phyloP scores from a whole-genome alignment of 1,284 basidiomycete species.

The Ceratobasidium sp. region DNA sequence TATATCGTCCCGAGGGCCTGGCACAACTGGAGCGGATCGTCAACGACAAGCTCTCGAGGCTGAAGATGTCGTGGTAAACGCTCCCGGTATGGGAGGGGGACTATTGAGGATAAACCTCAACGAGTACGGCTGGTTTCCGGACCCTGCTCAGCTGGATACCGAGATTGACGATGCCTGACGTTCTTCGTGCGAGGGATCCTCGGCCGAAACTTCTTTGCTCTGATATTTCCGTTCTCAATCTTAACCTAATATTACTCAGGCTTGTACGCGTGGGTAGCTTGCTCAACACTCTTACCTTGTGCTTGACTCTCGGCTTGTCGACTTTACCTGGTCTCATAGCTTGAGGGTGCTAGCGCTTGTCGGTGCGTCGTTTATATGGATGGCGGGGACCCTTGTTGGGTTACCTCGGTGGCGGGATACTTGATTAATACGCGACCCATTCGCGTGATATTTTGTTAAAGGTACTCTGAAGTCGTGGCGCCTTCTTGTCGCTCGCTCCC shows the following conservation, averaged over 20 bases:
- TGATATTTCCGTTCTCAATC: neutral
- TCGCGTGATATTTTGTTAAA: neutral
- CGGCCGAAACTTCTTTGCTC: neutral
- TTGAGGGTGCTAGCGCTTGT: neutral
- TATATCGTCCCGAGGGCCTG: slow-evolving; percentile 86
- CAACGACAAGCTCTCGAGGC: slow-evolving; percentile 75
- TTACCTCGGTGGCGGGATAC: neutral
- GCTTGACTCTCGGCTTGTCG: slow-evolving; percentile 17
- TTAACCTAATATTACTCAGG: neutral
- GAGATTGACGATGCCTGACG: slow-evolving; percentile 48
- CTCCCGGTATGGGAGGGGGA: slow-evolving; percentile 60
- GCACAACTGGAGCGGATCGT: slow-evolving; percentile 72
- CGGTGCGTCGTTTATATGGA: neutral
- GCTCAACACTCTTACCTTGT: slow-evolving; percentile 4
- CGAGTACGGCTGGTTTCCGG: slow-evolving; percentile 74
- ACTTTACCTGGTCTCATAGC: neutral
- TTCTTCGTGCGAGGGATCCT: neutral
- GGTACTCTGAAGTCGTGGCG: neutral
- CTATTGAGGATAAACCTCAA: slow-evolving; percentile 63
- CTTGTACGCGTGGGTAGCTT: neutral
- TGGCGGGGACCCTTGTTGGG: neutral
- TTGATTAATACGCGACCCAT: neutral
- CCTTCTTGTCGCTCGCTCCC: neutral
- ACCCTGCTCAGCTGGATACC: slow-evolving; percentile 54
- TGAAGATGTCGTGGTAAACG: slow-evolving; percentile 76